Base-by-base conservation (phyloP, 768 basidiomycete genomes). In the Tylopilus intermedius region DNA sequence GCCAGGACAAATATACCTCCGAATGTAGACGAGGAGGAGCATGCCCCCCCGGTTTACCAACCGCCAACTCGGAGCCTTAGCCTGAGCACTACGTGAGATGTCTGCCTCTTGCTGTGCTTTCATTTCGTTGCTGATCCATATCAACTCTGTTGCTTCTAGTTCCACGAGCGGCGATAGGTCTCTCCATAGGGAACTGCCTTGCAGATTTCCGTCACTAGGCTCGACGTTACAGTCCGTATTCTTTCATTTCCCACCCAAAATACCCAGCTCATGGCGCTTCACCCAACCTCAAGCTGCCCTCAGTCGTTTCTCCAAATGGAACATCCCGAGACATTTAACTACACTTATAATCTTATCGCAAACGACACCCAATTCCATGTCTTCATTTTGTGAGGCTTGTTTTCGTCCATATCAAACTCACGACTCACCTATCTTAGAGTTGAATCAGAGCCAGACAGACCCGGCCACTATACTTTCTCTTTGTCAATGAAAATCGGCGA, bases 401-500 rank as follows among this genome's bases (percentile, higher is more conserved):
- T 11, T 37, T 18, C 9, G 11, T 49, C 47, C 26, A 22, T 32
- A 3, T 27, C 18, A 11, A 24, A 33, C 27, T 2, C 3, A 11
- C 27, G 47, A 11, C 45, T 47, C 38, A 60, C 68, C 55, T 51
- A 11, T 39, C n/a, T 13, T 38, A 72, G 71, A 49, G 58, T 71
- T 11, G 69, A 71, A 42, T 29, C 68, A 30, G 66, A 59, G 24
- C 8, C 58, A 14, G 66, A 63, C 22, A 46, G 56, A n/a, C 58
- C 57, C 49, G 59, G 61, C 46, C 49, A 76, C 56, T 83, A 79
- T 61, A 72, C 70, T 8, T 79, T 86, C 49, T 74, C 74, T 24
- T 68, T 86, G 7, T 77, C 79, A 14, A 66, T 83, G 60, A 79
- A 78, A 67, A 67, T 73, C 21, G 78, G 81, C 56, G 73, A 76